Evolutionary conservation across 176 grass and related monocot species (phyloP), one percentile per base, ranked within the genome.

Genomic region (Saccharum spontaneum): DNA sequence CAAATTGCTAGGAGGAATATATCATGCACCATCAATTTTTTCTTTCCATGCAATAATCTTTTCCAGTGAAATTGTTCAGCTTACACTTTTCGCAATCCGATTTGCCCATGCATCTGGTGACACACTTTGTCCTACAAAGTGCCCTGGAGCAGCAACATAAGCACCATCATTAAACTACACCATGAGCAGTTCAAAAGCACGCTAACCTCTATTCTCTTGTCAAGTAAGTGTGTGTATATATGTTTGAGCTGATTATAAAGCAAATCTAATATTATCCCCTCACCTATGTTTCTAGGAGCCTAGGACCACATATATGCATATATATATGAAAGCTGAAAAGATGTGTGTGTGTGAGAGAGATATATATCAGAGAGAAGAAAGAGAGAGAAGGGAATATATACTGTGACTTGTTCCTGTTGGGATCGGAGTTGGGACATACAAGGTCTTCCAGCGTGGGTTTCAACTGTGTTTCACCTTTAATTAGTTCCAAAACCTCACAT

Each of bases 11-110:
- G 37, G 37, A 81, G 71, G 82, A 87, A 85, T 62, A 62, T 62
- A 26, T 91, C 85, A 46, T 16, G 76, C 85, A 38, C 77, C 77
- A 85, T 80, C 55, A n/a, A 54, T 80, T 38, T 80, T 38, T 50
- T 34, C 23, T 85, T 38, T 81, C 70, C 7, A 12, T 0, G 18
- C 64, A 87, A 90, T 63, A 69, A 71, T 57, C 13, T 16, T 16
- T 76, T 54, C 28, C 0, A 0, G 24, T 52, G 77, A 91, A 87
- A 91, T 84, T 69, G 55, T 75, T 60, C n/a, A 52, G 69, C 72
- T 28, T 50, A 87, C 91, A 93, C 85, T 82, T 93, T 93, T 93
- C 91, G 82, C 62, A 74, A 44, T 64, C 59, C 45, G 82, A 90
- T 90, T 93, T 52, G 88, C 41, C 73, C 65, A 82, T 11, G 13